Evolutionary conservation across 2,329 filamentous ascomycete genomes (phyloP), one percentile per base, ranked within the genome.

Genomic region (Aplosporella prunicola): DNA sequence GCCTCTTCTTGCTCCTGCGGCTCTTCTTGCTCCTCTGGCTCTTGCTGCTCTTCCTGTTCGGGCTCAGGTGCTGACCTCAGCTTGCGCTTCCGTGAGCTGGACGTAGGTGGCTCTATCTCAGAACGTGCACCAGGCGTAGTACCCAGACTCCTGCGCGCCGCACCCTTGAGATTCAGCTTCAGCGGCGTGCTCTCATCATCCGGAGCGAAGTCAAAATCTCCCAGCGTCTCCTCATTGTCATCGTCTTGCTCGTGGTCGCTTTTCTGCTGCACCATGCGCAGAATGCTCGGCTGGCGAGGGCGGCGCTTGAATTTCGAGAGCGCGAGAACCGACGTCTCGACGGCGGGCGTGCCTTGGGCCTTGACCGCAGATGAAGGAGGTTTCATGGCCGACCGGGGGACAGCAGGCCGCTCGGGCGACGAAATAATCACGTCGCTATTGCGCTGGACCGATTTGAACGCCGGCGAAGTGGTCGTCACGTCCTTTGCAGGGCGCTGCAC

Each of bases 171-270:
- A n/a, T 26, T 22, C 14, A 69, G 58, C 41, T 75, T 71, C 17
- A 80, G 50, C 3, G 80, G 79, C 5, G 80, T 84, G 11, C 78
- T 80, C 58, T 82, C 78, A 18, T 76, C 77, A 40, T 82, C 77
- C 0, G 70, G 79, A n/a, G n/a, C n/a, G n/a, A n/a, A n/a, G 35
- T 64, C 69, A 50, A 75, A 80, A 46, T 62, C 56, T 13, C 32
- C 38, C 3, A 40, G 17, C 3, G 27, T 40, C 58, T 67, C 39
- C 58, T 59, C 34, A 56, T 63, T 3, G 56, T 61, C 23, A 50
- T 53, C 32, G 16, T 58, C 50, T 20, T 72, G 68, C 15, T 72
- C 63, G 9, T 64, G 58, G 37, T 61, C 55, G 26, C 55, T 61
- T 16, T 51, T 58, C 42, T 66, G 62, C 41, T 64, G 61, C 5